Evolutionary conservation across 2,329 filamentous ascomycete species (phyloP), one percentile per base, ranked within the genome.

Genomic region (Aspergillus alliaceus): DNA sequence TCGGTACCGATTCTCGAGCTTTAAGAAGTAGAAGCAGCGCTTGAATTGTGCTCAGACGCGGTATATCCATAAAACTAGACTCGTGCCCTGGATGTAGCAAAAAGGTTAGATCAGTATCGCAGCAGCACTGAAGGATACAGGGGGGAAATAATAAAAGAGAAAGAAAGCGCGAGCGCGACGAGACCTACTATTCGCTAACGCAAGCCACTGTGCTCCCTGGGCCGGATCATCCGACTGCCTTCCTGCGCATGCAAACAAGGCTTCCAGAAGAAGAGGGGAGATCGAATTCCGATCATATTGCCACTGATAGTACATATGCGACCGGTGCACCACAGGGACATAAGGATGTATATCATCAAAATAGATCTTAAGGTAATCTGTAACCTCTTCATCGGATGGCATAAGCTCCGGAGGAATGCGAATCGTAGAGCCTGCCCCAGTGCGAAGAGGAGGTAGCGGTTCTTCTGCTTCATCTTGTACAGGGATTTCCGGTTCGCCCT

Each of bases 261-360:
- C 91, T 73, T 97, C 93, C 1, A 98, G 79, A 56, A 98, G 83
- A 31, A 98, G 79, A 0, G 93, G 93, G 0, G 95, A 97, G 29
- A 98, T 92, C 0, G 89, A 85, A n/a, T 89, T 84, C 57, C 90
- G 85, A 59, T 92, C 88, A 15, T 85, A 87, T 56, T 90, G 86
- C 93, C 93, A 98, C 76, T 97, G 92, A 42, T 91, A 87, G 68
- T 95, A 96, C 66, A 98, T 90, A 37, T 88, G 81, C 2, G 84
- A 79, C 67, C 91, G 90, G 76, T 95, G 93, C 53, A 98, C 79
- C 3, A 98, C 91, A 0, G 93, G 93, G 2, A 96, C 87, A 66
- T 96, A 98, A 0, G 93, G 93, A 68, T 98, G 95, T 31, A 97
- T 90, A 64, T 97, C 88, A 32, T 83, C 80, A 73, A 98, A 98